A percentile compares a stretch with the other conserved stretches of the same genome.
These are phyloP conservation scores for Debaryomycetaceae sp. DNA, from an alignment of 1,139 yeast species.

Conservation along the genomic window DNA sequence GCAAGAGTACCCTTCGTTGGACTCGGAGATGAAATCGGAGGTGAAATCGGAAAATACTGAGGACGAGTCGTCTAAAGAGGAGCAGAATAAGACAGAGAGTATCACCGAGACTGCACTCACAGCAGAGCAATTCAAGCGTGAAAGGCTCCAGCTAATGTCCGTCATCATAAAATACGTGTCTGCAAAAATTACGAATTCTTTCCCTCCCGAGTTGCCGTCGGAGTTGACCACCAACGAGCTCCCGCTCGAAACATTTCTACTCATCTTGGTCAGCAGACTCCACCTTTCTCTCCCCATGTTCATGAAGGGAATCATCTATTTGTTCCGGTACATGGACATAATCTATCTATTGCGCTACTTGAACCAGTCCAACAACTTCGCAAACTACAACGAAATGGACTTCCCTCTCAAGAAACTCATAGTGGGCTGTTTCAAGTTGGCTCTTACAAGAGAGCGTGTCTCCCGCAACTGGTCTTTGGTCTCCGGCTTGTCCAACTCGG, in stretches of 20 bases:
- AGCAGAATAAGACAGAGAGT: not conserved
- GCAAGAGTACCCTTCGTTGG: slow-evolving; percentile 6
- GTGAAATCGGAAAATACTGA: slow-evolving; percentile 6
- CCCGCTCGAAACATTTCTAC: slow-evolving; percentile 41
- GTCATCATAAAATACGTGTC: slow-evolving; percentile 45
- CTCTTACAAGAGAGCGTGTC: slow-evolving; percentile 30
- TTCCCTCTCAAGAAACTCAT: slow-evolving; percentile 43
- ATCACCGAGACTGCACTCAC: slow-evolving; percentile 4
- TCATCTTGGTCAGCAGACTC: slow-evolving; percentile 38
- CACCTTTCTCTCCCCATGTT: slow-evolving; percentile 35
- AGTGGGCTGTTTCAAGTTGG: slow-evolving; percentile 43
- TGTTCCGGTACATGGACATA: slow-evolving; percentile 49
- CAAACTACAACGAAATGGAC: slow-evolving; percentile 45
- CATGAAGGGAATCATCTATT: slow-evolving; percentile 42
- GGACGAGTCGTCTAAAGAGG: slow-evolving; percentile 1
- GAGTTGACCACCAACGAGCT: slow-evolving; percentile 26
- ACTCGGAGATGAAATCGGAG: slow-evolving; percentile 7
- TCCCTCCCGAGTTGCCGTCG: slow-evolving; percentile 34
- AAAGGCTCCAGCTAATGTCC: slow-evolving; percentile 38
- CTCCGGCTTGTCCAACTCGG: slow-evolving; percentile 39
- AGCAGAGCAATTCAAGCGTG: slow-evolving; percentile 12
- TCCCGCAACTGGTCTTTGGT: slow-evolving; percentile 32
- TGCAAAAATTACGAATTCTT: slow-evolving; percentile 43
- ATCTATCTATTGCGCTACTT: slow-evolving; percentile 45
- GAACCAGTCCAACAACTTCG: slow-evolving; percentile 47